Percentiles rank a stretch among this genome's conserved stretches.
Conservation (phyloP, 768 basidiomycete genomes). For the Boletellus sp. region DNA sequence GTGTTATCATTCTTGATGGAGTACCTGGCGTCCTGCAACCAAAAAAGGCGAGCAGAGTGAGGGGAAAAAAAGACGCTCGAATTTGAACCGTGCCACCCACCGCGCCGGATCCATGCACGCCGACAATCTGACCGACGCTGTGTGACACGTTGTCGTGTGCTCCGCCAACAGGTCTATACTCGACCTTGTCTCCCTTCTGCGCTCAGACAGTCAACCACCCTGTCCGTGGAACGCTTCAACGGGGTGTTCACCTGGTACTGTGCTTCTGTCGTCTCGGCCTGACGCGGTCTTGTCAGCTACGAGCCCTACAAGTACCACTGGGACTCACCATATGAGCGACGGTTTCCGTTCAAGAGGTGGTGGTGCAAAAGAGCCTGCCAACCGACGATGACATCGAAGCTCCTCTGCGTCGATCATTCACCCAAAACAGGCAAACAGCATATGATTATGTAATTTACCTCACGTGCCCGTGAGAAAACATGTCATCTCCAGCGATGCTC, state of each 20-base stretch:
- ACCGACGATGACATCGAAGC: conserved; percentile 2
- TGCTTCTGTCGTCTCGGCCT: conserved; percentile 19
- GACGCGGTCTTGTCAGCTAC: conserved; percentile 1
- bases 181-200: conserved; percentile 40
- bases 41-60: background rate
- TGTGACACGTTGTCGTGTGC: conserved; percentile 37
- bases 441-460: background rate
- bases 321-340: conserved; percentile 11
- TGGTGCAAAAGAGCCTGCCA: too few relatives aligned
- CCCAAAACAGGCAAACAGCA: conserved; percentile 1
- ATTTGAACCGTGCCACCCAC: conserved; percentile 21
- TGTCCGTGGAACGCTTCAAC: too few relatives aligned
- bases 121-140: conserved; percentile 34
- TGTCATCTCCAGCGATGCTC: background rate
- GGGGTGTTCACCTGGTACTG: conserved; percentile 22
- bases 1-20: conserved; percentile 44
- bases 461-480: background rate
- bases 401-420: background rate
- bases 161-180: conserved; percentile 44
- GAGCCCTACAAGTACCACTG: background rate
- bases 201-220: background rate
- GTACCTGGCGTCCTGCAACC: conserved; percentile 30
- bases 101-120: conserved; percentile 30
- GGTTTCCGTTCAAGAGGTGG: background rate
- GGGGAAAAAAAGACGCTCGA: too few relatives aligned